A percentile compares a stretch with the other conserved stretches of the same genome.
phyloP scores from a whole-genome alignment of 495 filamentous ascomycete species.

The Penicillium silybi region DNA sequence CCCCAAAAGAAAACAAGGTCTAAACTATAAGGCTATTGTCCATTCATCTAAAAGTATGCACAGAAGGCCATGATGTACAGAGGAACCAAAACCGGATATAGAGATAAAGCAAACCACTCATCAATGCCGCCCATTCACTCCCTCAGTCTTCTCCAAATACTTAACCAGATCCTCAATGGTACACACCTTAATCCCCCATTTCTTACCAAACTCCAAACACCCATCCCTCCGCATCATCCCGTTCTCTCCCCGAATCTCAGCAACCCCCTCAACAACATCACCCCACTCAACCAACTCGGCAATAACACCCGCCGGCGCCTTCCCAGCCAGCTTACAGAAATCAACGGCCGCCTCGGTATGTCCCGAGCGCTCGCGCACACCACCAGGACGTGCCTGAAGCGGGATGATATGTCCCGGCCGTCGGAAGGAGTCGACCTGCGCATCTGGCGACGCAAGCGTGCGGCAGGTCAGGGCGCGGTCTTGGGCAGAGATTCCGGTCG shows the following conservation, averaged over 20 bases:
- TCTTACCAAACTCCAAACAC: conserved; percentile 81
- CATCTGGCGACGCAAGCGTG: conserved; percentile 64
- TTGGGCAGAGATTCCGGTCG: conserved; percentile 85
- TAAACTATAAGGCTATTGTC: conserved; percentile 9
- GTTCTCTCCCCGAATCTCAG: conserved; percentile 54
- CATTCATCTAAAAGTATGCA: conserved; percentile 24
- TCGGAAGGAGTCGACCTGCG: conserved; percentile 59
- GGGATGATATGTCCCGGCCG: conserved; percentile 91
- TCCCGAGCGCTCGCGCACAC: conserved; percentile 71
- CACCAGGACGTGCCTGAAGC: conserved; percentile 72
- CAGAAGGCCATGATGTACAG: conserved; percentile 16
- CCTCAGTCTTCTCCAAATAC: conserved; percentile 62
- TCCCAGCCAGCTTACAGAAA: conserved; percentile 76
- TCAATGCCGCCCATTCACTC: conserved; percentile 40
- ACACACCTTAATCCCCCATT: conserved; percentile 87
- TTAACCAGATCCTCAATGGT: conserved; percentile 88
- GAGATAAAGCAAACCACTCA: neutral
- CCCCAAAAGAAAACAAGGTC: neutral
- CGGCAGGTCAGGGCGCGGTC: conserved; percentile 82
- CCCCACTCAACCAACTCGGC: conserved; percentile 83
- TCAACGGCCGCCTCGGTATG: conserved; percentile 94
- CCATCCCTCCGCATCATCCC: conserved; percentile 93
- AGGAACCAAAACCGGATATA: neutral
- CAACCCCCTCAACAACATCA: conserved; percentile 54
- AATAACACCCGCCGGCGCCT: conserved; percentile 73